Base-by-base conservation (phyloP, 805 yeast genomes). In the Saccharomycopsis sp. region DNA sequence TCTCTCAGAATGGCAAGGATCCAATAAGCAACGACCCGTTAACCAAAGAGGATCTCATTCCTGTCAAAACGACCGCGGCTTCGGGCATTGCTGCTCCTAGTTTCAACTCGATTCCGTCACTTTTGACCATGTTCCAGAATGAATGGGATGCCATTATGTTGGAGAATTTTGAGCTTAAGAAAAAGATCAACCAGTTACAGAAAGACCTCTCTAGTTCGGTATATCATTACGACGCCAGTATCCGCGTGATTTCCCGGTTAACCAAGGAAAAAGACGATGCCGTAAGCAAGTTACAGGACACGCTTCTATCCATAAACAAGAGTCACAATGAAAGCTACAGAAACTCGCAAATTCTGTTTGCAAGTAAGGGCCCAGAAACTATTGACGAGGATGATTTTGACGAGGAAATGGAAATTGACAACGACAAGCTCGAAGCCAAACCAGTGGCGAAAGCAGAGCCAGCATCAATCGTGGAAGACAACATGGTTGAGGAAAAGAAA, bases 121-220 rank as follows among this genome's bases (percentile, higher is more conserved):
- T 92, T 65, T 74, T 92, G 55, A 76, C 89, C 1, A 75, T 87
- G 1, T 82, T 92, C 62, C 97, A 92, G 68, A 83, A 85, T 60
- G 97, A 91, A 70, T 92, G 96, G 91, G 97, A 92, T 67, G 82
- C 97, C 0, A 69, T 89, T 51, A 88, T 93, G 29, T 73, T 92
- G 55, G 97, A 93, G 67, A 77, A 87, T 20, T 90, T 89, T 66
- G 80, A 84, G 47, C 73, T 92, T 62, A 78, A 94, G 61, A 87
- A 88, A 68, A 90, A 87, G 64, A 75, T 91, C 44, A 80, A 77
- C 55, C 74, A 75, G 23, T 78, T 91, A 0, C 79, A 86, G 59
- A 82, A 87, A 64, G 93, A 90, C 65, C 73, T 92, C 54, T 85
- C 94, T 34, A 73, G 86, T 1, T 85, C 96, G 0, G 72, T 91